Conservation (phyloP, 2,329 filamentous ascomycete species). For the Beauveria sp. region DNA sequence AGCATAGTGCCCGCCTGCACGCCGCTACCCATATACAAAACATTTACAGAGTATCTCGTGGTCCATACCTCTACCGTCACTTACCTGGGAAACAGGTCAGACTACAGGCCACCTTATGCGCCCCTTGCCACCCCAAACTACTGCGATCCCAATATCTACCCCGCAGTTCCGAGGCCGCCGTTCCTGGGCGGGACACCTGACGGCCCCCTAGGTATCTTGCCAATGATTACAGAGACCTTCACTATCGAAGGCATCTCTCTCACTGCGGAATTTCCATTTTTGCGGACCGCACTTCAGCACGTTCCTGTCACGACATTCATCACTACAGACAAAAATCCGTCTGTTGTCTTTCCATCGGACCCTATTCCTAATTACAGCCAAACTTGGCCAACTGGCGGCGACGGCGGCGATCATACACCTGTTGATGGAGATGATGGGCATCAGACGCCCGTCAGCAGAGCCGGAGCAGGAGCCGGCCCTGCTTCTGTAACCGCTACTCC, state of each 20-base stretch:
- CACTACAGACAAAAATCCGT: constrained; percentile 49
- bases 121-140: constrained; percentile 31
- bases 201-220: neutral
- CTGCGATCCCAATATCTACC: constrained; percentile 23
- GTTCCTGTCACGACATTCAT: constrained; percentile 34
- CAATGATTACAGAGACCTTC: constrained; percentile 4
- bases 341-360: constrained; percentile 36
- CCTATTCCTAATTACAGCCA: constrained; percentile 14
- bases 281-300: neutral
- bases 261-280: neutral
- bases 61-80: constrained; percentile 44
- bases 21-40: constrained; percentile 20
- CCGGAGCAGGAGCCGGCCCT: neutral
- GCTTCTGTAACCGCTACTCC: constrained; percentile 10
- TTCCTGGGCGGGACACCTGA: neutral
- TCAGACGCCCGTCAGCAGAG: neutral
- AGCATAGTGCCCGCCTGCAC: constrained; percentile 25
- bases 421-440: neutral
- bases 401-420: neutral
- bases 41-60: constrained; percentile 34
- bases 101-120: constrained; percentile 41
- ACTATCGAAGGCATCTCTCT: neutral
- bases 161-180: neutral
- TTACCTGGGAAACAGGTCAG: constrained; percentile 35
- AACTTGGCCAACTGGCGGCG: constrained; percentile 2